These are phyloP conservation scores for Clavispora asparagi DNA, from an alignment of 805 yeast species.

Conservation along the genomic window DNA sequence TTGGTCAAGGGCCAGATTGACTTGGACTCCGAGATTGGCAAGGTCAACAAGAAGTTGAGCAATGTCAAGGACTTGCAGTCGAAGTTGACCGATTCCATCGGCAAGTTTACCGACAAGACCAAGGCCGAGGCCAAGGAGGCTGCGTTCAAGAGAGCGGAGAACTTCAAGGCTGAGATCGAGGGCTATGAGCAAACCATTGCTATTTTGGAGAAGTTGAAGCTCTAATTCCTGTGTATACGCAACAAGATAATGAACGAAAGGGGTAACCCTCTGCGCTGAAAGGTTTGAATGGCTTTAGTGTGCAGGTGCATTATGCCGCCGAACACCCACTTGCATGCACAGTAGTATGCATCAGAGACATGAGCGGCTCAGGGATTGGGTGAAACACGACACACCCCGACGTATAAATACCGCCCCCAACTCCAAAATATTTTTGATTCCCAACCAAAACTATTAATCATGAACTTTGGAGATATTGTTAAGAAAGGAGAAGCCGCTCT, in stretches of 20 bases:
- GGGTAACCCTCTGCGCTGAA: neutral
- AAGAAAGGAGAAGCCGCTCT: slow-evolving; percentile 28
- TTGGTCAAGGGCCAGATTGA: slow-evolving; percentile 94
- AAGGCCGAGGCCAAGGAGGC: slow-evolving; percentile 74
- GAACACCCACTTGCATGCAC: neutral
- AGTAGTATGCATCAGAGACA: neutral
- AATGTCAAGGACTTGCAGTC: slow-evolving; percentile 57
- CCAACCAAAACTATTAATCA: neutral
- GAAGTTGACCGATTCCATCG: slow-evolving; percentile 65
- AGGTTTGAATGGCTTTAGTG: neutral
- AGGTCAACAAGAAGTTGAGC: slow-evolving; percentile 71
- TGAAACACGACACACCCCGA: neutral
- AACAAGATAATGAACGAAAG: neutral
- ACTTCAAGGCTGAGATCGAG: slow-evolving; percentile 78
- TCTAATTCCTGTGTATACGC: slow-evolving; percentile 15
- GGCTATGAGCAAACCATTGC: slow-evolving; percentile 83
- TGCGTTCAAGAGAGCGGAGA: slow-evolving; percentile 63
- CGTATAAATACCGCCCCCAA: neutral
- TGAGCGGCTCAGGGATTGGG: neutral
- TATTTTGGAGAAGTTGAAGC: slow-evolving; percentile 75
- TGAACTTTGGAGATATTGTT: slow-evolving; percentile 28
- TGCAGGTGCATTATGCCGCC: neutral
- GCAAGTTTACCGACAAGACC: slow-evolving; percentile 86
- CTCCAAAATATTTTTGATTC: neutral
- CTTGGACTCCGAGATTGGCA: slow-evolving; percentile 82